Evolutionary conservation across 177 flowering plant species (phyloP), one percentile per base, ranked within the genome.

Genomic region (Vitis hybrid): DNA sequence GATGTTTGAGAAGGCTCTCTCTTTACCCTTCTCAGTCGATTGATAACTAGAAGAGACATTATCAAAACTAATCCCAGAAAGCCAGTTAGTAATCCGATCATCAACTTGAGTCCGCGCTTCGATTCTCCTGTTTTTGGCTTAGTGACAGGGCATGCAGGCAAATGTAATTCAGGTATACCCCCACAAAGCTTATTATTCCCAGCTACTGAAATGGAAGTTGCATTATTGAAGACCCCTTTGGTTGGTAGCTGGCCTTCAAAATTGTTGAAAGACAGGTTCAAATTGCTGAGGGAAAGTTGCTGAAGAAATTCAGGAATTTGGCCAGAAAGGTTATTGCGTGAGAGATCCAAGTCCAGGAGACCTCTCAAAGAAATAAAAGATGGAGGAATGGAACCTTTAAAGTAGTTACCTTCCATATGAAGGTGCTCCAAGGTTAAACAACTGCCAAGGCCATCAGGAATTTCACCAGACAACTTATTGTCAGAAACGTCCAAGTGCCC

Each of bases 401-500:
- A 65, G 5, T 0, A 50, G 58, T 65, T 65, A 4, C 46, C 58
- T 8, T 27, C 46, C 58, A 65, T 24, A 17, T 52, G 1, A 8
- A 65, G 68, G 9, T 3, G 2, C 14, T 52, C 41, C 30, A 65
- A 24, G 9, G 2, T 52, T 12, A 15, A 1, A 15, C 68, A 51
- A 13, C 15, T 53, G 46, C 58, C 68, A 49, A 65, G 54, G 27
- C 13, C 53, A 3, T 4, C 2, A 18, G 68, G 49, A 24, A 65
- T 52, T 52, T 65, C 68, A 9, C 68, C 68, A 27, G 61, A 30
- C 1, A 57, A 35, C 14, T 49, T 35, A n/a, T 79, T 79, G 0
- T 65, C 20, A 4, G 73, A 76, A 4, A 76, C 1, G 46, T 70
- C 78, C 13, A 80, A 49, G 3, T 0, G 3, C 1, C 3, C 7